Evolutionary conservation across 768 basidiomycete species (phyloP).

Genomic region (Lactarius evosmus): DNA sequence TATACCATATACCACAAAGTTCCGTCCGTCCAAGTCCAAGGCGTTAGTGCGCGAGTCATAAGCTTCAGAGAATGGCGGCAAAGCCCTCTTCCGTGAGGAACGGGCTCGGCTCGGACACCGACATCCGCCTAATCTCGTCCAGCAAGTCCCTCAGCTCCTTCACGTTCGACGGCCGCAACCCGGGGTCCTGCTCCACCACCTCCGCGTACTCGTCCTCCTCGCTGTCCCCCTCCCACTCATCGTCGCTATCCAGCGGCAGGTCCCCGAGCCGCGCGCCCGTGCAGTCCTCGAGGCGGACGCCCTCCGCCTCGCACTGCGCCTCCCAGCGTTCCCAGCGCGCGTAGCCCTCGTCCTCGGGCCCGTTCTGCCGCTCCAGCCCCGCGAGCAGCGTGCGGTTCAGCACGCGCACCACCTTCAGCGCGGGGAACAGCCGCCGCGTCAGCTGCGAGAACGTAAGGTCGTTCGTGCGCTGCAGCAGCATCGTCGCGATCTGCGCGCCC

Average conservation of each 20-base stretch:
- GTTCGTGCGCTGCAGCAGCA: constrained; percentile 49
- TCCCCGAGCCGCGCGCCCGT: constrained; percentile 62
- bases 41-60: neutral
- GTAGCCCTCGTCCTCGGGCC: constrained; percentile 42
- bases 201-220: constrained; percentile 37
- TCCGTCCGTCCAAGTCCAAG: neutral
- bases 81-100: constrained; percentile 17
- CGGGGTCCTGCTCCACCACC: constrained; percentile 31
- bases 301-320: constrained; percentile 46
- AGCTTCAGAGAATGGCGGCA: constrained; percentile 13
- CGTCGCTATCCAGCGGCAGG: constrained; percentile 34
- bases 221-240: constrained; percentile 33
- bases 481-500: constrained; percentile 40
- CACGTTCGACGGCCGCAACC: constrained; percentile 28
- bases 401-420: constrained; percentile 55
- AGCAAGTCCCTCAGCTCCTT: constrained; percentile 25
- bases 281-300: constrained; percentile 70
- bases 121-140: constrained; percentile 27
- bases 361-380: constrained; percentile 53
- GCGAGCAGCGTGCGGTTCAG: constrained; percentile 53
- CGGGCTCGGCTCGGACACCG: constrained; percentile 7
- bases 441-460: constrained; percentile 63
- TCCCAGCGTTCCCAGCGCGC: constrained; percentile 73
- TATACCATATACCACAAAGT: neutral
- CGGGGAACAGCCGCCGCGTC: constrained; percentile 55